Conservation (phyloP, 495 filamentous ascomycete genomes). For the Aspergillus diversus region DNA sequence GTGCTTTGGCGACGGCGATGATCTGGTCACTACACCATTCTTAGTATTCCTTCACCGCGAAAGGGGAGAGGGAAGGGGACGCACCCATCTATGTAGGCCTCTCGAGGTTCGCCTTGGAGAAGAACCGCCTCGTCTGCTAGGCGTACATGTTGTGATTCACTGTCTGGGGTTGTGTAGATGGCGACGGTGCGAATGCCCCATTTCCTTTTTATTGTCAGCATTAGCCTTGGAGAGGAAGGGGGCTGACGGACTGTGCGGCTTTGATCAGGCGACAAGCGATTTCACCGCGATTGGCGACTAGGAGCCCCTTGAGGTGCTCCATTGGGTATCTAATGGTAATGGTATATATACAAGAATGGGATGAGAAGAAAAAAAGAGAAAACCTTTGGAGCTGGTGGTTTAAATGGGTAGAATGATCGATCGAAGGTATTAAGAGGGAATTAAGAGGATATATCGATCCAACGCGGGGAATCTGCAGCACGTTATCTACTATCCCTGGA, state of each 20-base stretch:
- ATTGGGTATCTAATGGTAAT: slow-evolving; percentile 18
- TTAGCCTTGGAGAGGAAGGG: background rate
- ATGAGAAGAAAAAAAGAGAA: too few species aligned
- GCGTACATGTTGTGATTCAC: slow-evolving; percentile 56
- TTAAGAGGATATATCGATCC: too few species aligned
- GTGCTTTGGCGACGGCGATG: slow-evolving; percentile 45
- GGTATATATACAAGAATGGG: too few species aligned
- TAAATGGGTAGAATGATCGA: too few species aligned
- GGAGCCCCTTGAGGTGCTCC: slow-evolving; percentile 42
- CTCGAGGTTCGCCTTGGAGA: slow-evolving; percentile 47
- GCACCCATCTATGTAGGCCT: slow-evolving; percentile 52
- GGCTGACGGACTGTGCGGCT: slow-evolving; percentile 36
- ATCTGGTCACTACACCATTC: too few species aligned
- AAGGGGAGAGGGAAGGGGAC: slow-evolving; percentile 3
- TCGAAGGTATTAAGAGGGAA: too few species aligned
- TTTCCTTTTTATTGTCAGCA: slow-evolving; percentile 24
- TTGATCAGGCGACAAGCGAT: slow-evolving; percentile 55
- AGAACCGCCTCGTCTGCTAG: slow-evolving; percentile 55
- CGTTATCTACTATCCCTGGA: too few species aligned
- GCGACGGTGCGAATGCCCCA: slow-evolving; percentile 54
- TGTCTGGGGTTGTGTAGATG: slow-evolving; percentile 59
- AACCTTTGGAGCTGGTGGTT: too few species aligned
- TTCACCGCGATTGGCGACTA: slow-evolving; percentile 60
- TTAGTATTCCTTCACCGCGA: too few species aligned
- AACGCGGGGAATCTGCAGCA: too few species aligned